These are phyloP conservation scores for Syzygium jambos DNA, from an alignment of 345 rosid species.

Conservation along the genomic window DNA sequence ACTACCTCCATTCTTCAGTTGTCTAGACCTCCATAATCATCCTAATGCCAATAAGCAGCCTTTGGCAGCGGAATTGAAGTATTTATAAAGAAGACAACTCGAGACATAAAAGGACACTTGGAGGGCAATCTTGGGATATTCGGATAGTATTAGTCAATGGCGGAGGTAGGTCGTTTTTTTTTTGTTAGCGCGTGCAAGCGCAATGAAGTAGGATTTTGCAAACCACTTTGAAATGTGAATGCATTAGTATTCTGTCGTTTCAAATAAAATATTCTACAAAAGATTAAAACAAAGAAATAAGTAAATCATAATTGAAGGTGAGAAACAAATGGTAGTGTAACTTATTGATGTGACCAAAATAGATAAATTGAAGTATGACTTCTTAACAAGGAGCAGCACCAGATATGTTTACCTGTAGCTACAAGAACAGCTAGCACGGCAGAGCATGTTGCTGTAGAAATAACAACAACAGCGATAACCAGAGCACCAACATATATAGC, in stretches of 20 bases:
- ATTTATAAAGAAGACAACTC: not conserved
- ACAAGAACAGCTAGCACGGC: conserved; percentile 45
- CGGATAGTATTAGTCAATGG: not conserved
- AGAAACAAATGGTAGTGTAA: not conserved
- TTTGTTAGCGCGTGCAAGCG: not conserved
- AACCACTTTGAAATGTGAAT: not conserved
- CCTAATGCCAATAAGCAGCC: not conserved
- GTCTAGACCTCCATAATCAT: not conserved
- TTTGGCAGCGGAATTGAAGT: not conserved
- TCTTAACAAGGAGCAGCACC: not conserved
- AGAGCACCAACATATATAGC: conserved; percentile 75
- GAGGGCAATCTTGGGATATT: not conserved
- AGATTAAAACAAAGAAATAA: not conserved
- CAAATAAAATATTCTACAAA: not conserved
- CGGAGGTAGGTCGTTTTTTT: not conserved
- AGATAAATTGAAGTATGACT: not conserved
- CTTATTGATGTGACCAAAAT: not conserved
- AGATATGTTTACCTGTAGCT: conserved; percentile 47
- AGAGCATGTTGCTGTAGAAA: conserved; percentile 56
- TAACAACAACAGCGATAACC: conserved; percentile 57
- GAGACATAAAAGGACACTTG: not conserved
- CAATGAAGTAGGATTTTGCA: not conserved
- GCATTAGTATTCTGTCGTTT: not conserved
- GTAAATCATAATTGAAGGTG: not conserved
- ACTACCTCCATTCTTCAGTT: not conserved